Percentiles rank a stretch among this genome's conserved stretches.
Conservation (phyloP, 1,284 basidiomycete species). For the Sphaerobolus stellatus region DNA sequence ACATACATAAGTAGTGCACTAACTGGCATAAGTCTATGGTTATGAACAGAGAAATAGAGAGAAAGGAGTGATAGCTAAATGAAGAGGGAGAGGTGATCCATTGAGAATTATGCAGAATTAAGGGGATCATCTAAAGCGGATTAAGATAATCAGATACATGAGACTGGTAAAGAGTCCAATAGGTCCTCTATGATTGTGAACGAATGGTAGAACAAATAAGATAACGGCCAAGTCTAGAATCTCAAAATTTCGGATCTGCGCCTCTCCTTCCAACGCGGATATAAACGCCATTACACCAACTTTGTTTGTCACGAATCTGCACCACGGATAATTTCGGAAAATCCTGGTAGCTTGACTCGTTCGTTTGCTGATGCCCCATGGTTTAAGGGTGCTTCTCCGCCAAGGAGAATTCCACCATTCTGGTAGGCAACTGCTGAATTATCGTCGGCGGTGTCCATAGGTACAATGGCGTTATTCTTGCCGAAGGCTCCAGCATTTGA, state of each 20-base stretch:
- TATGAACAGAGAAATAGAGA: too few species aligned
- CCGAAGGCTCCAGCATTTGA: not conserved
- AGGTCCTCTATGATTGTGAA: too few species aligned
- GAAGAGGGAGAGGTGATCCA: not conserved
- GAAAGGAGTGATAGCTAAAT: not conserved
- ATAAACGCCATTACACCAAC: too few species aligned
- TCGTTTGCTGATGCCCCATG: not conserved
- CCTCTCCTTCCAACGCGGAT: too few species aligned
- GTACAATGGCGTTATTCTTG: not conserved
- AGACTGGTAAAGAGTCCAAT: too few species aligned
- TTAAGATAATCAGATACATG: too few species aligned
- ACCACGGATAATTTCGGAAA: conserved; percentile 10
- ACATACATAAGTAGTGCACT: too few species aligned
- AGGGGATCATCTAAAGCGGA: not conserved
- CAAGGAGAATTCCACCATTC: not conserved
- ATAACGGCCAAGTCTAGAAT: too few species aligned
- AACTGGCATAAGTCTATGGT: too few species aligned
- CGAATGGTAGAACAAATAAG: too few species aligned
- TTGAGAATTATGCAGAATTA: not conserved
- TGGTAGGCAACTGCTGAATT: not conserved
- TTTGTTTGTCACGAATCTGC: conserved; percentile 3
- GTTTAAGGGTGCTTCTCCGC: not conserved
- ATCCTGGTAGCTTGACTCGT: conserved; percentile 11
- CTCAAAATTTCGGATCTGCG: too few species aligned
- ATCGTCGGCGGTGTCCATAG: not conserved